Base-by-base conservation (phyloP, 2,329 filamentous ascomycete species). In the Aspergillus sp. region DNA sequence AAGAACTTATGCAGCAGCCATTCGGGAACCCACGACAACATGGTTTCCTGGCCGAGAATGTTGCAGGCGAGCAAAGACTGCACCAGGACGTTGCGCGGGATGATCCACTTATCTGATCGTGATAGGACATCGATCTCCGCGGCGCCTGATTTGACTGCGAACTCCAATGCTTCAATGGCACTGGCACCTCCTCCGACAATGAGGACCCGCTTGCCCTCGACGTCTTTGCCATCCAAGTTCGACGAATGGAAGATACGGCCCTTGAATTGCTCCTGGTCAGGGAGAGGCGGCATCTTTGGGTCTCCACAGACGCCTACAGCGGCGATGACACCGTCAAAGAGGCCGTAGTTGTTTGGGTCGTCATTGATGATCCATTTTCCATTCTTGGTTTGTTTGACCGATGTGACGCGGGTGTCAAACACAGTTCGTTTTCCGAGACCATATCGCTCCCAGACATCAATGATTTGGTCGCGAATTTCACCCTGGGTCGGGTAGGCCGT, bases 61-160 rank as follows among this genome's bases (percentile, higher is more conserved):
- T 95, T 95, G 62, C 90, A 74, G 2, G 88, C 82, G 1, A 95
- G 80, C 1, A 95, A 76, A 1, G 82, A 77, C 65, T 95, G 86
- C 47, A 94, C 78, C 41, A 94, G 45, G 0, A 88, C 76, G 59
- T 95, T 94, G 8, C 90, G 82, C 0, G 90, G 90, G 48, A 93
- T 92, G 56, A 94, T 89, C 89, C 89, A 93, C 68, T 93, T 94
- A 61, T 93, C 89, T 13, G 84, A 88, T 19, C 90, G 81, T 0
- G 89, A 84, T 9, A 95, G 79, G 26, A 95, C 85, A 51, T 84
- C 85, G 0, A 86, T 85, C 62, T 89, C 84, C 7, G 76, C 74
- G 0, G 89, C 89, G 3, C 84, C 79, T 40, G 84, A 81, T 11
- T 82, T 75, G 10, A 85, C 81, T 1, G 88, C 88, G 60, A 90